Base-by-base conservation (phyloP, 2,329 filamentous ascomycete genomes). In the Cladosporium sphaerospermum region DNA sequence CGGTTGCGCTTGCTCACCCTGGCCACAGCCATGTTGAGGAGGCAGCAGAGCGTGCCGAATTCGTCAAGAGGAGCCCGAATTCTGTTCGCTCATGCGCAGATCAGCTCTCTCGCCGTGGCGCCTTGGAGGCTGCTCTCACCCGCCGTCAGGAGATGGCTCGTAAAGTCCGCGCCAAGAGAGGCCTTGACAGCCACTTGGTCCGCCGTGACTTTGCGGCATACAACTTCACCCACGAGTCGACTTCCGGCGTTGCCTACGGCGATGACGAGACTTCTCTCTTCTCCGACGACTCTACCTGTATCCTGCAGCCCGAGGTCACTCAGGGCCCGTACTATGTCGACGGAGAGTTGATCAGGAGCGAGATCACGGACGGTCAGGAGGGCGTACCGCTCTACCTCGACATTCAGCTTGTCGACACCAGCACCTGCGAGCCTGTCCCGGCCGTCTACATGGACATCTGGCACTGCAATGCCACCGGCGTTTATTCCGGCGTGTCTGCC, bases 381-480 rank as follows among this genome's bases (percentile, higher is more conserved):
- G 73, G 72, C 43, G 64, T 75, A 6, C 59, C 65, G 4, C 49
- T 74, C 16, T 62, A 69, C 45, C 61, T 75, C 9, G 73, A 75
- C 52, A 64, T 72, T 43, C 71, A 75, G 55, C 67, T 73, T 54
- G 66, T 75, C 34, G 66, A 75, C 54, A 65, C 71, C 34, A 64
- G 68, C 32, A 73, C 69, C 28, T 74, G 72, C 62, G 60, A 69
- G 54, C 64, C 70, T 3, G 62, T 75, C 4, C 63, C 70, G 4
- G 62, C 75, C 2, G 64, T 71, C 10, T 67, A 70, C 54, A 55
- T 74, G 7, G 73, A 75, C 54, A 63, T 73, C 19, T 75, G 73
- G 73, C 68, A 75, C 57, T 70, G 69, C 64, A 76, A 76, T 59
- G 61, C 73, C 7, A 74, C 73, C 2, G 73, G 74, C 32, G 70